phyloP scores from a whole-genome alignment of 768 basidiomycete species.

The Tephrocybe sp. region DNA sequence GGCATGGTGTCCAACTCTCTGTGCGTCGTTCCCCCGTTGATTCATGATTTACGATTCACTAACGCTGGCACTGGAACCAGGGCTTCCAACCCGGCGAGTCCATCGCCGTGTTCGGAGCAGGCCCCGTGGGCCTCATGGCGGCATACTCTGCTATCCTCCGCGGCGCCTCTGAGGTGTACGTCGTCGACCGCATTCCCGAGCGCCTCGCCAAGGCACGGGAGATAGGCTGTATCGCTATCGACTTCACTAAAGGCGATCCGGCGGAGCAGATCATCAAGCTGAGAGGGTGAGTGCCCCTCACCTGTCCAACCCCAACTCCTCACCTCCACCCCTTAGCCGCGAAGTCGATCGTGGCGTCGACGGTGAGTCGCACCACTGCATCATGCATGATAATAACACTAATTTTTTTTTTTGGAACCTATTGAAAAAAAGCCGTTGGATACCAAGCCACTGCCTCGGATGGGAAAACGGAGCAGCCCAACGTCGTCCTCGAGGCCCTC shows the following conservation, averaged over 20 bases:
- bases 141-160: constrained; percentile 54
- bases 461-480: constrained; percentile 58
- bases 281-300: constrained; percentile 45
- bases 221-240: constrained; percentile 51
- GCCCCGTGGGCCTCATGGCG: constrained; percentile 57
- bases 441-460: constrained; percentile 55
- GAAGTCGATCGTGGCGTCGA: constrained; percentile 56
- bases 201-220: constrained; percentile 50
- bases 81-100: constrained; percentile 55
- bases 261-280: constrained; percentile 46
- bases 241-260: constrained; percentile 47
- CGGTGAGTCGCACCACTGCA: constrained; percentile 21
- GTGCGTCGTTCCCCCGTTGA: constrained; percentile 21
- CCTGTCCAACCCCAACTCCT: not conserved
- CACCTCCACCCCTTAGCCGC: no score
- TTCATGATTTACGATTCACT: not conserved
- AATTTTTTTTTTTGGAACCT: no score
- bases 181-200: constrained; percentile 57
- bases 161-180: constrained; percentile 53
- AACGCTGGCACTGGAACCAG: constrained; percentile 17
- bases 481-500: constrained; percentile 49
- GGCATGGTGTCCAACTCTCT: constrained; percentile 52
- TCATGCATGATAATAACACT: no score
- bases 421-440: constrained; percentile 41
- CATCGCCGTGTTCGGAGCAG: constrained; percentile 53